Base-by-base conservation (phyloP, 148 eudicot species). In the Rhododendron molle region DNA sequence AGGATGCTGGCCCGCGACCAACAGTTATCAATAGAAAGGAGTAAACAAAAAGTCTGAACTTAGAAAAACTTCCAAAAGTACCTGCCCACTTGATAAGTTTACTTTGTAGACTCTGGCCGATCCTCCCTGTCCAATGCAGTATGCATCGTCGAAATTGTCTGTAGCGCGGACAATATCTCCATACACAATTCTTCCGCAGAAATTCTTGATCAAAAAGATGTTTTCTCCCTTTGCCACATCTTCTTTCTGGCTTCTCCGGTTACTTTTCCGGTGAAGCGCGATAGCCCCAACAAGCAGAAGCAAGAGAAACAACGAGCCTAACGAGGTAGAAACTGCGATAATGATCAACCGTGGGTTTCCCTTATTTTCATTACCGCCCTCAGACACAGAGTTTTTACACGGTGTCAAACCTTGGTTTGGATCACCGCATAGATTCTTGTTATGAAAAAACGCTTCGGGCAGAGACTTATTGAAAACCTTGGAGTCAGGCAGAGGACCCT, bases 101-200 rank as follows among this genome's bases (percentile, higher is more conserved):
- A 86, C 91, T 76, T 43, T 89, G 44, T 89, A 91, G 28, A 91
- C 92, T n/a, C 16, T 82, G 3, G 90, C 91, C 6, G 58, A 80
- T 9, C 84, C 60, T 67, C 85, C 85, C 58, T 54, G 60, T 21
- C 85, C 85, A 28, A 83, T 30, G 43, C 85, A 83, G 54, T 91
- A 82, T 44, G 11, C 58, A 4, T 62, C 81, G 30, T 85, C 49
- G 38, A 91, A 89, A 76, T 86, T 69, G 0, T 89, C 36, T 0
- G 91, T 89, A 7, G 91, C 89, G 21, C 74, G 20, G 0, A 78
- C 44, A 4, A 91, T 88, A 49, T 89, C 92, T 30, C 23, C 83
- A 43, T 83, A 89, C 36, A 47, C 34, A 10, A 87, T 12, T 32
- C 67, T 87, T 4, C 89, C 89, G 6, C 86, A 87, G 26, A 69